A percentile compares a stretch with the other conserved stretches of the same genome.
These are phyloP conservation scores for Sherardia arvensis DNA, from an alignment of 257 asterid genomes.

Conservation along the genomic window DNA sequence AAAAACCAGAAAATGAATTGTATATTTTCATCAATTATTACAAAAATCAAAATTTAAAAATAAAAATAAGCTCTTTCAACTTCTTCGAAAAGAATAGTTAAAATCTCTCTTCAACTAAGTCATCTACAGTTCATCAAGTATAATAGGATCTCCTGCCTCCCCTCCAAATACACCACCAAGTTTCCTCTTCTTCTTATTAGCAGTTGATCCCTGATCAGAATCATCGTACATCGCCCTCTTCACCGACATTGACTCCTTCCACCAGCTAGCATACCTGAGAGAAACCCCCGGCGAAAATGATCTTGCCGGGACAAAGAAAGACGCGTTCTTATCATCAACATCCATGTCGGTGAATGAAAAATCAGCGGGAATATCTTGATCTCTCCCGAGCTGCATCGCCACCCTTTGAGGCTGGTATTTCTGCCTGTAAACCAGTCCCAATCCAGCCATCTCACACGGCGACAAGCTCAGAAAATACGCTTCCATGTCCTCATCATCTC, in stretches of 20 bases:
- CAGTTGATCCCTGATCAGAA: not conserved
- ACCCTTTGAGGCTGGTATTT: conserved; percentile 27
- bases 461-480: conserved; percentile 19
- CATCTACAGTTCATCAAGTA: not conserved
- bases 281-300: conserved; percentile 7
- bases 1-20: too few species aligned
- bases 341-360: not conserved
- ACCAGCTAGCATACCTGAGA: not conserved
- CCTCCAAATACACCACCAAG: not conserved
- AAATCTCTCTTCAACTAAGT: too few species aligned
- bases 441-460: conserved; percentile 19
- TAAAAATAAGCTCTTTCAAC: too few species aligned
- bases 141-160: not conserved
- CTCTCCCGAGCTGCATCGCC: conserved; percentile 29
- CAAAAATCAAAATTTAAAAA: too few species aligned
- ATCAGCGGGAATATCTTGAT: conserved; percentile 26
- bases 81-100: too few species aligned
- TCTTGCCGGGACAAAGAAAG: conserved; percentile 1
- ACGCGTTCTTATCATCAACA: not conserved
- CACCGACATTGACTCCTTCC: not conserved
- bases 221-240: not conserved
- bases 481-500: conserved; percentile 9
- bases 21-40: not conserved
- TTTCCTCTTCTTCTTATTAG: not conserved
- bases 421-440: conserved; percentile 24